These are phyloP conservation scores for Daldinia childiae DNA, from an alignment of 495 filamentous ascomycete species.

Conservation along the genomic window DNA sequence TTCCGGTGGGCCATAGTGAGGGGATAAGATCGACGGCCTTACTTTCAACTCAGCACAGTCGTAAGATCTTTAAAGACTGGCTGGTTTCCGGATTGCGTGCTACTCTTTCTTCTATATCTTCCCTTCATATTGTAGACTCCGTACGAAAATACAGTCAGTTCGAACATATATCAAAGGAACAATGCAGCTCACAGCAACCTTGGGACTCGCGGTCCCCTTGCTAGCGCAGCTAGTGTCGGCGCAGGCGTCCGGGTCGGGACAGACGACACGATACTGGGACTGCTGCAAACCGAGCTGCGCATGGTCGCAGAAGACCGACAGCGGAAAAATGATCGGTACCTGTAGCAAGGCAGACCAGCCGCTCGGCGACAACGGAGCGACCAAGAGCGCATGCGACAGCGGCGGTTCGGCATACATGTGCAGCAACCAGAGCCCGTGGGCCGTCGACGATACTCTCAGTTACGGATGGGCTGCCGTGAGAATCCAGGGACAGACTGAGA, in stretches of 20 bases:
- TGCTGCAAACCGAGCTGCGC: conserved; percentile 75
- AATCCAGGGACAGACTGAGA: conserved; percentile 62
- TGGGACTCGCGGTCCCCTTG: conserved; percentile 27
- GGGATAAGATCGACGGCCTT: conserved; percentile 25
- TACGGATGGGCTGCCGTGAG: conserved; percentile 74
- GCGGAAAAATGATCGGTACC: conserved; percentile 53
- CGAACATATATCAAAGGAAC: not conserved
- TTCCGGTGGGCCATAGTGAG: conserved; percentile 36
- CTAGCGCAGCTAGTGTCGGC: conserved; percentile 21
- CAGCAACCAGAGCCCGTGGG: conserved; percentile 70
- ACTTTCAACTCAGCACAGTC: not conserved
- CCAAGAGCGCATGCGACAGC: conserved; percentile 58
- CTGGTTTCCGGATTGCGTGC: conserved; percentile 30
- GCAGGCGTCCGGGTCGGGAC: conserved; percentile 54
- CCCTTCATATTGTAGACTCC: not conserved
- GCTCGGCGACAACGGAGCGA: conserved; percentile 58
- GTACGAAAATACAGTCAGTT: not conserved
- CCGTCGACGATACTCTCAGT: conserved; percentile 61
- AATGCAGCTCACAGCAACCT: conserved; percentile 34
- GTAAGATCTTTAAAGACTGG: conserved; percentile 23
- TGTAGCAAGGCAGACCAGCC: conserved; percentile 68
- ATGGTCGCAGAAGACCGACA: conserved; percentile 66
- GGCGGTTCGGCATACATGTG: conserved; percentile 71
- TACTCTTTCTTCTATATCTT: conserved; percentile 3
- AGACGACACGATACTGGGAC: conserved; percentile 75